A percentile compares a stretch with the other conserved stretches of the same genome.
phyloP scores from a whole-genome alignment of 306 rosid species.

The Vigna nakashimae region DNA sequence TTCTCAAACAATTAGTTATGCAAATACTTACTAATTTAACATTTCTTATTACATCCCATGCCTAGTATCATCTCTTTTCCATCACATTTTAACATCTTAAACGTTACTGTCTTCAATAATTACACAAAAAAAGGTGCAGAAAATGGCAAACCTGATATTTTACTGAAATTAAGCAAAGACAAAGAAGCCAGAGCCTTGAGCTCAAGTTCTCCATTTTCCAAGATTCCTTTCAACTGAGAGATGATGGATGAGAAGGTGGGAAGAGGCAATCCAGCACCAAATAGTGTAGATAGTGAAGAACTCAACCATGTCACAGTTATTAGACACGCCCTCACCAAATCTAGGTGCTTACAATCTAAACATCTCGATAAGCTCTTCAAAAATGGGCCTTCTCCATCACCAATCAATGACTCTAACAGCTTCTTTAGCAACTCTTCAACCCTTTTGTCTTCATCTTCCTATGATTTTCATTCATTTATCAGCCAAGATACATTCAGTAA shows the following conservation, averaged over 20 bases:
- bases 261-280: constrained; percentile 61
- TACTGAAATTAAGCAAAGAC: constrained; percentile 78
- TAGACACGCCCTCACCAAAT: constrained; percentile 63
- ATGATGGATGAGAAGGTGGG: constrained; percentile 60
- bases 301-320: constrained; percentile 77
- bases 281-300: constrained; percentile 52
- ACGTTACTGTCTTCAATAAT: background rate
- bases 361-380: constrained; percentile 63
- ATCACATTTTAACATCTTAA: background rate
- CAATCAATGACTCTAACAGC: constrained; percentile 59
- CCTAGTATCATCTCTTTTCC: too few relatives aligned
- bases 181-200: constrained; percentile 72
- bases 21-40: background rate
- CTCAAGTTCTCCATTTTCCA: constrained; percentile 61
- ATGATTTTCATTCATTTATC: constrained; percentile 30
- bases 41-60: too few relatives aligned
- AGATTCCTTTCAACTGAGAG: constrained; percentile 54
- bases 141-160: constrained; percentile 68
- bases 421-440: constrained; percentile 60
- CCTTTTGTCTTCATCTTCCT: constrained; percentile 63
- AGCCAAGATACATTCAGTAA: constrained; percentile 36
- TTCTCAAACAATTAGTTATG: background rate
- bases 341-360: constrained; percentile 56
- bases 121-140: background rate
- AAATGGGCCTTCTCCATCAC: constrained; percentile 66